A percentile compares a stretch with the other conserved stretches of the same genome.
phyloP scores from a whole-genome alignment of 257 asterid genomes.

The Capsicum chinense region DNA sequence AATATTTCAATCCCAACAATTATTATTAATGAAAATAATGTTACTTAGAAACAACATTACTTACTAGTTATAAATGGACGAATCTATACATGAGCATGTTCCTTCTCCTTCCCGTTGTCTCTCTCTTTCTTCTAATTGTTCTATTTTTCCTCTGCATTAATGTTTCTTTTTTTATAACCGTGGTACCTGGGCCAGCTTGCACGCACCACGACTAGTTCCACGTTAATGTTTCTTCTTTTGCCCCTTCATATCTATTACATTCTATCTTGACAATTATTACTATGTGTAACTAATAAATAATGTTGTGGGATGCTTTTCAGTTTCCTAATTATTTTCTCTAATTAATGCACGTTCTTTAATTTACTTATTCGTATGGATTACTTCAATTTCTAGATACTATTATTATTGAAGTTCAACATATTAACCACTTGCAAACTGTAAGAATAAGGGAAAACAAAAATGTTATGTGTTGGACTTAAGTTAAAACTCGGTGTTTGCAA shows the following conservation, averaged over 20 bases:
- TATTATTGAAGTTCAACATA: neutral
- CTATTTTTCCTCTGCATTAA: neutral
- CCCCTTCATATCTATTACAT: neutral
- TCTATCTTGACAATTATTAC: neutral
- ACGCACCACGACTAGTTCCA: no score
- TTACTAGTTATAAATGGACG: neutral
- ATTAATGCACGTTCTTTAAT: neutral
- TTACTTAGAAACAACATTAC: no score
- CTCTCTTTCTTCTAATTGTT: neutral
- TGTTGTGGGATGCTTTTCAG: neutral
- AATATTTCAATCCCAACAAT: neutral
- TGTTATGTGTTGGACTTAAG: neutral
- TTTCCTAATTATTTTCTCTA: neutral
- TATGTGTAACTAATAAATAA: neutral
- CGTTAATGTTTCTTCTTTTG: neutral
- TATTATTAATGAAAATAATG: neutral
- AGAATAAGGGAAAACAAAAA: neutral
- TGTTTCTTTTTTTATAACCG: no score
- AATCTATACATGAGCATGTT: neutral
- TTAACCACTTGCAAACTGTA: neutral
- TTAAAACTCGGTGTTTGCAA: neutral
- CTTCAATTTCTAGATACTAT: neutral
- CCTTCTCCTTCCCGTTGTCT: neutral
- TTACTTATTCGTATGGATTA: neutral
- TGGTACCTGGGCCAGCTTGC: no score